These are phyloP conservation scores for Xeromyces bisporus DNA, from an alignment of 495 filamentous ascomycete species.

Conservation along the genomic window DNA sequence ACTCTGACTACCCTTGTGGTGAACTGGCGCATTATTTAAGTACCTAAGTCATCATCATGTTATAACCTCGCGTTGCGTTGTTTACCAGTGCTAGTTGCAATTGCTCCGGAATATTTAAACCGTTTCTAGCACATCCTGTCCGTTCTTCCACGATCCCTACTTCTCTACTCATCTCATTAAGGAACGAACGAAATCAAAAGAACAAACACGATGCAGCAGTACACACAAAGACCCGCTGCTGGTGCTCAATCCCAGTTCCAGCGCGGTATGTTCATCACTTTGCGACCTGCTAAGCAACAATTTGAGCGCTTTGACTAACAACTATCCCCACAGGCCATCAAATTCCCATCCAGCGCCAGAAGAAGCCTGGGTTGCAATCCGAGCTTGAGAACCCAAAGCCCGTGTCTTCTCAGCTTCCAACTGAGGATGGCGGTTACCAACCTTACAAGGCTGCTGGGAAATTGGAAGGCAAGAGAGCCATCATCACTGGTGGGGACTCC, in stretches of 20 bases:
- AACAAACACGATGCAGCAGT: constrained; percentile 7
- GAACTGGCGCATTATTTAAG: too few relatives aligned
- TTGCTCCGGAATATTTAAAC: too few relatives aligned
- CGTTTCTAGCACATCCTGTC: too few relatives aligned
- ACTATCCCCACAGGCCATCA: constrained; percentile 39
- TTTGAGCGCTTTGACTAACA: too few relatives aligned
- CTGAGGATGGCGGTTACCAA: constrained; percentile 50
- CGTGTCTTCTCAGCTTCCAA: constrained; percentile 47
- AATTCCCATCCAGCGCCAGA: constrained; percentile 50
- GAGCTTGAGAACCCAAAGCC: constrained; percentile 48
- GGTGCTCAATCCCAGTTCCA: constrained; percentile 14
- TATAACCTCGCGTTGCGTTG: too few relatives aligned
- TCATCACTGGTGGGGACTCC: constrained; percentile 73
- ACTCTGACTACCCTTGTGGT: too few relatives aligned
- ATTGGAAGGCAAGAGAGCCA: constrained; percentile 51
- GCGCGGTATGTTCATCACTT: constrained; percentile 7
- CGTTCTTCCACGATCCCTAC: too few relatives aligned
- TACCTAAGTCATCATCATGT: too few relatives aligned
- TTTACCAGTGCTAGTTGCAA: too few relatives aligned
- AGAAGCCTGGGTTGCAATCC: constrained; percentile 49
- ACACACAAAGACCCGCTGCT: constrained; percentile 10
- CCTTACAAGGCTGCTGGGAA: constrained; percentile 68
- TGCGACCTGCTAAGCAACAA: too few relatives aligned
- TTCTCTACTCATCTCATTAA: too few relatives aligned
- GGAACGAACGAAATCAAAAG: constrained; percentile 1